These are phyloP conservation scores for Aegilops bicornis DNA, from an alignment of 176 grass and related monocot species.

Conservation along the genomic window DNA sequence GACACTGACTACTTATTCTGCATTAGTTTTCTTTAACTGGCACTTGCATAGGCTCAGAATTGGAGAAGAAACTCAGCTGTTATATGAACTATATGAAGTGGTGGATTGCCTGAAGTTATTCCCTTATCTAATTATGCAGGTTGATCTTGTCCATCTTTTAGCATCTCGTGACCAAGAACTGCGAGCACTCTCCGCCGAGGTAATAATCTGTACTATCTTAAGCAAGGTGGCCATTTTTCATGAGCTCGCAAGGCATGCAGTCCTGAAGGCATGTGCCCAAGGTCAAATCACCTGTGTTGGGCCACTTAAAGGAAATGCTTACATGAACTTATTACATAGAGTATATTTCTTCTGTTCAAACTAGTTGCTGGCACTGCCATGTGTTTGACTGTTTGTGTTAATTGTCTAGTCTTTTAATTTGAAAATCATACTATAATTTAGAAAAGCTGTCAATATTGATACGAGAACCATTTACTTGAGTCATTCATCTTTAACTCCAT, in stretches of 20 bases:
- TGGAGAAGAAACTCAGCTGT: slow-evolving; percentile 3
- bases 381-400: not conserved
- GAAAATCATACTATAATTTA: not conserved
- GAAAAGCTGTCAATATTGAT: not conserved
- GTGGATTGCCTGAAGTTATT: not conserved
- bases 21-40: not conserved
- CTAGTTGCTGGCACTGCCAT: not conserved
- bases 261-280: not conserved
- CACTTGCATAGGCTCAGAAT: not conserved
- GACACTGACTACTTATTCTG: not conserved
- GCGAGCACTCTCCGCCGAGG: slow-evolving; percentile 84
- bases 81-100: slow-evolving; percentile 26
- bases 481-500: not conserved
- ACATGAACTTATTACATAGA: not conserved
- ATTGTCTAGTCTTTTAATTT: not conserved
- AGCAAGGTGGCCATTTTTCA: not conserved
- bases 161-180: slow-evolving; percentile 98
- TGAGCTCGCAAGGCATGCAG: not conserved
- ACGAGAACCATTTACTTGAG: not conserved
- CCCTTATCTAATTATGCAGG: slow-evolving; percentile 55
- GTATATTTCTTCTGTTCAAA: not conserved
- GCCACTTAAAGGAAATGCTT: not conserved
- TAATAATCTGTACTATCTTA: slow-evolving; percentile 37
- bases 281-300: not conserved
- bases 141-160: slow-evolving; percentile 94